Conservation (phyloP, 2,329 filamentous ascomycete genomes). For the Cladobotryum mycophilum region DNA sequence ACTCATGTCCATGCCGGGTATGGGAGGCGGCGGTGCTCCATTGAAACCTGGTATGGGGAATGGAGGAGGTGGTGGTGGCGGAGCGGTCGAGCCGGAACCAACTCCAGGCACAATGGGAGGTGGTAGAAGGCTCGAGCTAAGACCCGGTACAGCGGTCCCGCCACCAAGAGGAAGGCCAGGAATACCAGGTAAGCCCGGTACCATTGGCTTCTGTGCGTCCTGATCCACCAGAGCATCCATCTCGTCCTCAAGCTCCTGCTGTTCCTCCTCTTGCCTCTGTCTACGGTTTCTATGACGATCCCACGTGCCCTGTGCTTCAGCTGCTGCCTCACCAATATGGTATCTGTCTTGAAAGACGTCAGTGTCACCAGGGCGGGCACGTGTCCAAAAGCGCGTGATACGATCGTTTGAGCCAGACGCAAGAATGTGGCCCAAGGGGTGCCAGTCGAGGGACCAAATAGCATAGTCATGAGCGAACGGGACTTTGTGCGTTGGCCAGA, state of each 20-base stretch:
- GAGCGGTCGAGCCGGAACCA: conserved; percentile 33
- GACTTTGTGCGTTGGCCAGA: conserved; percentile 83
- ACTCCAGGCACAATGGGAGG: conserved; percentile 46
- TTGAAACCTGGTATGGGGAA: conserved; percentile 46
- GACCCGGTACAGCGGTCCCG: conserved; percentile 32
- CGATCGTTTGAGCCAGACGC: conserved; percentile 95
- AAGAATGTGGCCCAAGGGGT: conserved; percentile 90
- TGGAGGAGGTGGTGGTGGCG: conserved; percentile 44
- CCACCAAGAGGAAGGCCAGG: conserved; percentile 44
- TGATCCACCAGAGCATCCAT: conserved; percentile 90
- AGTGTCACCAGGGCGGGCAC: conserved; percentile 80
- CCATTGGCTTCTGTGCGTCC: conserved; percentile 50
- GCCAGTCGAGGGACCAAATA: conserved; percentile 98
- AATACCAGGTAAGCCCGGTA: conserved; percentile 41
- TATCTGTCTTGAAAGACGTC: conserved; percentile 84
- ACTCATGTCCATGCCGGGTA: conserved; percentile 51
- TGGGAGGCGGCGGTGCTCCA: conserved; percentile 42
- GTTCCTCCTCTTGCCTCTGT: conserved; percentile 84
- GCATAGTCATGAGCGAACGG: conserved; percentile 88
- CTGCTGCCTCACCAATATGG: conserved; percentile 89
- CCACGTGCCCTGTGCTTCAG: conserved; percentile 92
- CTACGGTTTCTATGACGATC: conserved; percentile 71
- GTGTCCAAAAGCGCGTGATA: conserved; percentile 94
- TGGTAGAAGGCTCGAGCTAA: conserved; percentile 37
- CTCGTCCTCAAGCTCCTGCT: conserved; percentile 89